These are phyloP conservation scores for Sarcocystis neurona DNA, from an alignment of 169 alveolate genomes.

Conservation along the genomic window DNA sequence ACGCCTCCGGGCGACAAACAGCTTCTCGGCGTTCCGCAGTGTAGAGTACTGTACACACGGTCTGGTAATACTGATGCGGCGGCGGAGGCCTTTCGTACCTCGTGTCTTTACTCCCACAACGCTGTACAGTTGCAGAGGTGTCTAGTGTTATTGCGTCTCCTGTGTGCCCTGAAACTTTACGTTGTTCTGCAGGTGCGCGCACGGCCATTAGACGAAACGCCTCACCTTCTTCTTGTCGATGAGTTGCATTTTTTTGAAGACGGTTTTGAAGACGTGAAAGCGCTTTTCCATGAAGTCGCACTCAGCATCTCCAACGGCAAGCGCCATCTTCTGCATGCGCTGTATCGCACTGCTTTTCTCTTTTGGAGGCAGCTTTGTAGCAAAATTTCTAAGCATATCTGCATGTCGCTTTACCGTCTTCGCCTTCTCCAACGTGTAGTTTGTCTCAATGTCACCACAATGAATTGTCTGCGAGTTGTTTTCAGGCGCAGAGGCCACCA, in stretches of 20 bases:
- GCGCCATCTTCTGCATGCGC: constrained; percentile 80
- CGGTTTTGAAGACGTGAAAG: constrained; percentile 38
- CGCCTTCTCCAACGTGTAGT: constrained; percentile 78
- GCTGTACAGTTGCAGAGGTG: too few species aligned
- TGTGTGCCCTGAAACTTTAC: too few species aligned
- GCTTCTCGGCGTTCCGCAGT: too few species aligned
- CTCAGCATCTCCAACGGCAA: constrained; percentile 84
- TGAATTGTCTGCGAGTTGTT: constrained; percentile 86
- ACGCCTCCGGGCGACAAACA: too few species aligned
- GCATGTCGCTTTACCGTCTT: constrained; percentile 81
- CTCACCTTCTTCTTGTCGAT: constrained; percentile 45
- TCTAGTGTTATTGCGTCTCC: too few species aligned
- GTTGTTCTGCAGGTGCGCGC: too few species aligned
- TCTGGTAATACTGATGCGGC: too few species aligned
- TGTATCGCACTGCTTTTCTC: constrained; percentile 43
- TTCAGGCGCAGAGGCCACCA: constrained; percentile 83
- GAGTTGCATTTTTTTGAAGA: constrained; percentile 45
- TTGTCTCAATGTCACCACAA: constrained; percentile 87
- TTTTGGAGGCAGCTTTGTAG: constrained; percentile 76
- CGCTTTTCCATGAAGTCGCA: constrained; percentile 79
- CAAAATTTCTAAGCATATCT: constrained; percentile 81
- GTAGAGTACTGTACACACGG: too few species aligned
- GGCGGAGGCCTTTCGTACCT: too few species aligned
- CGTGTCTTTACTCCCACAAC: too few species aligned
- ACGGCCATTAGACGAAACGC: neutral